Conservation (phyloP, 208 protist genomes). For the Crithidia brevicula region DNA sequence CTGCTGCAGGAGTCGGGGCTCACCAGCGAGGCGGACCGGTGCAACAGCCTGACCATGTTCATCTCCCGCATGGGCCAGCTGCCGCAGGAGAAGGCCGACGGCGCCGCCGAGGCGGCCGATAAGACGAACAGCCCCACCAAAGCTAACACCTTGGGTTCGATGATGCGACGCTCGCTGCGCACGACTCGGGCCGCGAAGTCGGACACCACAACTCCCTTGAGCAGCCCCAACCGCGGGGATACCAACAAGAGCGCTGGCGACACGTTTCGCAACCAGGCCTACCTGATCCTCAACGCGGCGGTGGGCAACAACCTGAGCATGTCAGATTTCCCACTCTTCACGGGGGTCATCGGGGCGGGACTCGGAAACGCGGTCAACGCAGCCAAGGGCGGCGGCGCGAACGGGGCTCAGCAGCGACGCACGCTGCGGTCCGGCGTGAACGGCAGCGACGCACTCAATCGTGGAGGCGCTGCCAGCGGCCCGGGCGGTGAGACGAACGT, state of each 20-base stretch:
- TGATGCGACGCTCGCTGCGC: conserved; percentile 33
- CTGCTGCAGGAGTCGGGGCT: conserved; percentile 65
- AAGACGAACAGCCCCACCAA: conserved; percentile 16
- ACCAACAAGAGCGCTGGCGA: conserved; percentile 29
- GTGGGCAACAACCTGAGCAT: conserved; percentile 48
- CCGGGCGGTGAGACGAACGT: conserved; percentile 18
- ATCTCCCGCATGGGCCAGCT: conserved; percentile 41
- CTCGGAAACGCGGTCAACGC: conserved; percentile 11
- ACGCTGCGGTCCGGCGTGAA: not conserved
- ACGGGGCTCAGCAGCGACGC: conserved; percentile 22
- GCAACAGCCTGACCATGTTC: conserved; percentile 50
- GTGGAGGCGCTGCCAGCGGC: not conserved
- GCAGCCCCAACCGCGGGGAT: not conserved
- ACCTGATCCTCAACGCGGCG: conserved; percentile 64
- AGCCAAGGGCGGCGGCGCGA: conserved; percentile 1
- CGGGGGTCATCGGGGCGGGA: conserved; percentile 18
- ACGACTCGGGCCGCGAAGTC: conserved; percentile 10
- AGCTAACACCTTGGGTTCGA: not conserved
- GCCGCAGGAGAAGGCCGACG: conserved; percentile 29
- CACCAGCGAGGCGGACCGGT: conserved; percentile 37
- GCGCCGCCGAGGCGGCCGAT: conserved; percentile 3
- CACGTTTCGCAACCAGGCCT: conserved; percentile 56
- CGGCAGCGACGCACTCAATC: conserved; percentile 7
- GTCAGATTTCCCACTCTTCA: conserved; percentile 67
- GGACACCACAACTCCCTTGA: not conserved